Evolutionary conservation across 75 land plant species (phyloP), one percentile per base, ranked within the genome.

Genomic region (Chamaecyparis obtusa): DNA sequence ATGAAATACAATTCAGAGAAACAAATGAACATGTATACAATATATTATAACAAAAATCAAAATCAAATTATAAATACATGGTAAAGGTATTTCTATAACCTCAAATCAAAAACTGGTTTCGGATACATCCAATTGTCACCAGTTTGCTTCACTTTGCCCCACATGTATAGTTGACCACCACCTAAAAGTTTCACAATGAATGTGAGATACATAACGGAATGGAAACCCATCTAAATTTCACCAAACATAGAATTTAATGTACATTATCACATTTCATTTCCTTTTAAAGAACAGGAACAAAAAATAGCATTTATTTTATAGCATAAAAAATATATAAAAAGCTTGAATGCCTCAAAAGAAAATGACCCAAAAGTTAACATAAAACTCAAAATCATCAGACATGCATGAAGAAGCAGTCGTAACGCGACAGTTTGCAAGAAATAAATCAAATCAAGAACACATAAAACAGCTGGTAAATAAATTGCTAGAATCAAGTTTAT

Each of bases 61-160:
- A 21, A 6, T 64, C 27, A 10, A 11, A 72, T 32, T 72, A 10
- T 9, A 72, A 72, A 72, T 33, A 32, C 3, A 72, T 72, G 33
- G 32, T 33, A 72, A 72, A 72, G 35, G 10, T 33, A 72, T 33
- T 32, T 24, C 6, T 30, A 72, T 36, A 72, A 97, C 99, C 98
- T 96, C 79, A 98, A 89, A 88, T 98, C 99, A 94, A 94, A 89
- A 69, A 98, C 90, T 69, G 99, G 99, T 85, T 98, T 98, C 21
- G 99, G 99, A 87, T 98, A 98, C 99, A 98, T 98, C 97, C 98
- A 98, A 67, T 93, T 97, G 89, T 98, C 99, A 51, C 99, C 98
- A 4, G 94, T 94, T 48, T 87, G 87, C 88, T 98, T 98, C 82
- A 98, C 89, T 84, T 94, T 98, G 33, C 99, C 99, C 99, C 99